Base-by-base conservation (phyloP, 208 protist species). In the Novymonas esmeraldas region DNA sequence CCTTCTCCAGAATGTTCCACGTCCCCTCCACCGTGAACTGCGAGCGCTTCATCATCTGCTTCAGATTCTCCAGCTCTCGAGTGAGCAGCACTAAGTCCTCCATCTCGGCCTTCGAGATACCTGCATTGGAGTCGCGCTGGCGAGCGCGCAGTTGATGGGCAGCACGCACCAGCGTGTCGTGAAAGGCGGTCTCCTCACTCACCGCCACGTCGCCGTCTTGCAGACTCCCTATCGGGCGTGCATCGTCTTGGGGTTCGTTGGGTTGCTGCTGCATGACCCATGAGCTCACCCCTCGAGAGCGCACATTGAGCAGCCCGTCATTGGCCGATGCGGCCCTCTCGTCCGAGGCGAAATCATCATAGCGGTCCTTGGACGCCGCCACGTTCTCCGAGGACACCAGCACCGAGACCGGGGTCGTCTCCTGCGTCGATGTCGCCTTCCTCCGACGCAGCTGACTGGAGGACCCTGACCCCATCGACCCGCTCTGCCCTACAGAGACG, bases 1-100 rank as follows among this genome's bases (percentile, higher is more conserved):
- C 68, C 46, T 81, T 78, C 55, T 91, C 80, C 9, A 94, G 13
- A 28, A 84, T 75, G 26, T 78, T 78, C 82, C 88, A 94, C 41
- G 85, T 89, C 20, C 80, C 82, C 52, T 83, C 64, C 9, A 90
- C 76, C 7, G 85, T 91, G 59, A 78, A 82, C 55, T 86, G 49
- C 14, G 70, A 82, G 26, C 74, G 60, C 57, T 79, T 79, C 70
- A 86, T 79, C 57, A 84, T 76, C 20, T 73, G 72, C 57, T 73
- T 78, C 42, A 90, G 46, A 56, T 81, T 86, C 42, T 88, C 81
- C 73, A 90, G 72, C 59, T 88, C 87, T 1, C 81, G 76, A 6
- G 81, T 81, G 16, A 93, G 82, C 26, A 84, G 59, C 42, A 87
- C 69, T n/a, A 88, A 20, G 33, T 73, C 68, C 64, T 87, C 81